Evolutionary conservation across 768 basidiomycete species (phyloP), one percentile per base, ranked within the genome.

Genomic region (Candolleomyces eurysporus): DNA sequence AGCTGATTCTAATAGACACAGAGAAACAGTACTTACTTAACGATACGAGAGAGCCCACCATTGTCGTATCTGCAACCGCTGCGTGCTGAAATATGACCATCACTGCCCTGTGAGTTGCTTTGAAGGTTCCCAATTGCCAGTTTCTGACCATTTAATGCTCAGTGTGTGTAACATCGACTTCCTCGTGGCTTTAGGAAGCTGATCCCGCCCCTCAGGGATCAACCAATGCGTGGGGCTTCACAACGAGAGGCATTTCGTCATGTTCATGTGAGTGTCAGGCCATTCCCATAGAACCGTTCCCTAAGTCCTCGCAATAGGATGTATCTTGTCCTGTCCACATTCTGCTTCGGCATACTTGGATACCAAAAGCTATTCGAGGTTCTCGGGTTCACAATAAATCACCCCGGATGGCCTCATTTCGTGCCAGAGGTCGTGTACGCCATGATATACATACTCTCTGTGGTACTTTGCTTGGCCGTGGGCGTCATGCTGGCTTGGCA

Each of bases 141-240:
- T 31, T 56, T 61, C 53, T 59, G 50, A 59, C 39, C 11, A 32
- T 36, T 51, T 60, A 40, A 32, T 22, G 17, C 32, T 14, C 19
- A 16, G 22, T 77, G 75, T 77, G 62, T 58, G 72, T 67, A 8
- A 3, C 21, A 7, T 3, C 13, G 11, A 5, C 31, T 54, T n/a
- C 50, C 46, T 16, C 54, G 13, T 48, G 19, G 51, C 61, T 19
- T 57, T 59, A 32, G 48, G 10, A 26, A 17, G 45, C 58, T 39
- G 59, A n/a, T 17, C 17, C 16, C 39, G 46, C 52, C 52, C 14
- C 7, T 69, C 36, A 95, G 93, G 95, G 95, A 86, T 98, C 54
- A 98, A 98, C 73, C 93, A 94, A 84, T 98, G 96, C 70, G 96
- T 99, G 48, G 96, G 96, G 11, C 73, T 98, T 7, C 82, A 96